A percentile compares a stretch with the other conserved stretches of the same genome.
Conservation (phyloP, 345 rosid species). For the Citrus maxima region DNA sequence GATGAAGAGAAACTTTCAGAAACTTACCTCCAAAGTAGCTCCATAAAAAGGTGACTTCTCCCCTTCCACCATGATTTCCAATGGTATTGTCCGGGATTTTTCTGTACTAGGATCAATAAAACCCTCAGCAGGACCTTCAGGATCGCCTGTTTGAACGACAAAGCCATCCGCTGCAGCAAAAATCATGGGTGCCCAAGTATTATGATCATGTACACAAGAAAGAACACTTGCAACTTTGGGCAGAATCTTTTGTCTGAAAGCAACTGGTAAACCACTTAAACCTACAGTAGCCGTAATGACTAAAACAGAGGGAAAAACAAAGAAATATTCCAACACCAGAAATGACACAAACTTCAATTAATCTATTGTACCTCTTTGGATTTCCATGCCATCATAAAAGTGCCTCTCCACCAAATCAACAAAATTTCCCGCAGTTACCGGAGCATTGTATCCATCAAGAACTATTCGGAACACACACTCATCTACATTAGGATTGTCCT, state of each 20-base stretch:
- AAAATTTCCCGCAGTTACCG: slow-evolving; percentile 93
- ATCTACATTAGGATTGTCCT: slow-evolving; percentile 88
- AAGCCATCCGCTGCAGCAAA: slow-evolving; percentile 88
- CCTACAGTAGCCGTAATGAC: background rate
- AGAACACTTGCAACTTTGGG: background rate
- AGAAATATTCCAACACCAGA: slow-evolving; percentile 3
- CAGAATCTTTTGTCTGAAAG: background rate
- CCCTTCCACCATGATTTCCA: slow-evolving; percentile 82
- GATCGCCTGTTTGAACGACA: slow-evolving; percentile 99
- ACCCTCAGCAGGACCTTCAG: slow-evolving; percentile 97
- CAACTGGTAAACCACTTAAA: background rate
- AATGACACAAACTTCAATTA: background rate
- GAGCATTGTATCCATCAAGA: slow-evolving; percentile 94
- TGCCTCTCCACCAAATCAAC: slow-evolving; percentile 85
- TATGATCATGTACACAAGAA: background rate
- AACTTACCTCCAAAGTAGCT: slow-evolving; percentile 69
- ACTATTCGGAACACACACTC: slow-evolving; percentile 87
- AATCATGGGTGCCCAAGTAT: background rate
- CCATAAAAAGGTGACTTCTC: slow-evolving; percentile 83
- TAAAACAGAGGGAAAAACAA: background rate
- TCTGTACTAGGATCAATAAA: slow-evolving; percentile 96
- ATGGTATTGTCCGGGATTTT: slow-evolving; percentile 76
- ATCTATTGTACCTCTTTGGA: slow-evolving; percentile 74
- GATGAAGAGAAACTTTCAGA: background rate
- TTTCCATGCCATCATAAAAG: slow-evolving; percentile 98